Evolutionary conservation across 352 stramenopile genomes (phyloP).

Genomic region (Phytophthora ramorum): DNA sequence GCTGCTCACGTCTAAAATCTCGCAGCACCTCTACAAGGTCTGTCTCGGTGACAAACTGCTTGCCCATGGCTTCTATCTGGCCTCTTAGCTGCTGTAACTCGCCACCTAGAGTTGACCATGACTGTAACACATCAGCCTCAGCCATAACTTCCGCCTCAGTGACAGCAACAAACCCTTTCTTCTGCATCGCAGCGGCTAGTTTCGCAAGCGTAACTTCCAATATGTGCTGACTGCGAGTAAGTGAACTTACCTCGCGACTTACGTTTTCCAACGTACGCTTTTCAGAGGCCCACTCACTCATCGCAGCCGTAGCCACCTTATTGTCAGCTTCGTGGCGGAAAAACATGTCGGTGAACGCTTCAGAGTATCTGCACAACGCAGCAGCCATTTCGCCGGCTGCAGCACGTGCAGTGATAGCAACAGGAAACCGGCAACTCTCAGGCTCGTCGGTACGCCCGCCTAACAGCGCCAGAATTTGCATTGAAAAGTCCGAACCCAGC

Average conservation of each 20-base stretch:
- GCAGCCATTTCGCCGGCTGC: slow-evolving; percentile 42
- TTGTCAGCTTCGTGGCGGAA: slow-evolving; percentile 38
- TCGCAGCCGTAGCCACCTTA: slow-evolving; percentile 30
- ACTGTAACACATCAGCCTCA: slow-evolving; percentile 11
- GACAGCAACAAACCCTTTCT: slow-evolving; percentile 7
- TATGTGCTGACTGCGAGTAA: slow-evolving; percentile 51
- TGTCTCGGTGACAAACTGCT: slow-evolving; percentile 61
- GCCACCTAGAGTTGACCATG: slow-evolving; percentile 30
- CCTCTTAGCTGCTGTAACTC: slow-evolving; percentile 48
- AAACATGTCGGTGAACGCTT: slow-evolving; percentile 66
- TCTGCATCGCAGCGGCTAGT: slow-evolving; percentile 28
- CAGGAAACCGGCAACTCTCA: slow-evolving; percentile 39
- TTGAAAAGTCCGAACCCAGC: slow-evolving; percentile 70
- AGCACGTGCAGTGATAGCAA: slow-evolving; percentile 34
- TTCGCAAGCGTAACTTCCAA: slow-evolving; percentile 40
- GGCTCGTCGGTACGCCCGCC: slow-evolving; percentile 39
- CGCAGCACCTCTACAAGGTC: slow-evolving; percentile 41
- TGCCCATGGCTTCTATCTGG: slow-evolving; percentile 49
- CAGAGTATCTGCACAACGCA: slow-evolving; percentile 57
- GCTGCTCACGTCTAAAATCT: slow-evolving; percentile 51
- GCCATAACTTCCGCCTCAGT: neutral
- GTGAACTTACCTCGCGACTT: slow-evolving; percentile 44
- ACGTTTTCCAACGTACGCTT: slow-evolving; percentile 58
- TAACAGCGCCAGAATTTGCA: slow-evolving; percentile 65
- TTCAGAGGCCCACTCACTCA: slow-evolving; percentile 38